Percentiles rank a stretch among this genome's conserved stretches.
Conservation (phyloP, 2,329 filamentous ascomycete genomes). For the Ophiostoma piceae region DNA sequence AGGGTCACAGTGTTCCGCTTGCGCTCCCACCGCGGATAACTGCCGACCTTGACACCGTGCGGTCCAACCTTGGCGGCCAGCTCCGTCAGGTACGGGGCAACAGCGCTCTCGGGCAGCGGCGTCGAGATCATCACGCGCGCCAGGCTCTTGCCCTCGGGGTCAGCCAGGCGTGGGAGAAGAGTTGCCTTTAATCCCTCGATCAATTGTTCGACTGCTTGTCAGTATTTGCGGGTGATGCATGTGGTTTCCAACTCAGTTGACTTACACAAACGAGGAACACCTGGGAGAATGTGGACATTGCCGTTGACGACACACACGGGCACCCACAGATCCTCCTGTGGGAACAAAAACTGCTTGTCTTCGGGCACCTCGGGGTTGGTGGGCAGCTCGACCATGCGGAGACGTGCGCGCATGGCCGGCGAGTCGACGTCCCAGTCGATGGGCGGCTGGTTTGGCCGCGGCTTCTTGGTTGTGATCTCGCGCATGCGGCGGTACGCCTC, state of each 20-base stretch:
- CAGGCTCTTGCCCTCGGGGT: conserved; percentile 77
- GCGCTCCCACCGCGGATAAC: conserved; percentile 90
- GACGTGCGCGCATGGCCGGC: conserved; percentile 69
- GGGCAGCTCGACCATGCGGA: conserved; percentile 86
- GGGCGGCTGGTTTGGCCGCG: conserved; percentile 62
- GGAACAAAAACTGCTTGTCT: conserved; percentile 71
- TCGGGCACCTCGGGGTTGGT: conserved; percentile 61
- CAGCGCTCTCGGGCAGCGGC: conserved; percentile 76
- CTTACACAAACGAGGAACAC: conserved; percentile 74
- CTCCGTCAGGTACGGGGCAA: conserved; percentile 77
- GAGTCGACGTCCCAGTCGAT: conserved; percentile 85
- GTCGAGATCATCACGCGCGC: conserved; percentile 78
- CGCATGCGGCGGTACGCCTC: conserved; percentile 79
- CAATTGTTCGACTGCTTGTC: conserved; percentile 58
- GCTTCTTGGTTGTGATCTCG: conserved; percentile 57
- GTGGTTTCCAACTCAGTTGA: conserved; percentile 14
- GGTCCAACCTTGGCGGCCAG: conserved; percentile 67
- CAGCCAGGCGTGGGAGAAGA: conserved; percentile 63
- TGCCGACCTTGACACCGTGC: conserved; percentile 85
- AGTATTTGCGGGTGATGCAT: neutral
- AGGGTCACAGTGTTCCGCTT: conserved; percentile 84
- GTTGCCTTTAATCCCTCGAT: conserved; percentile 69
- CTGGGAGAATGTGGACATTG: conserved; percentile 89
- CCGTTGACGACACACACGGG: conserved; percentile 84
- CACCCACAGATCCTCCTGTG: conserved; percentile 80